Evolutionary conservation across 1,284 basidiomycete genomes (phyloP), one percentile per base, ranked within the genome.

Genomic region (Trichosporon faecale): DNA sequence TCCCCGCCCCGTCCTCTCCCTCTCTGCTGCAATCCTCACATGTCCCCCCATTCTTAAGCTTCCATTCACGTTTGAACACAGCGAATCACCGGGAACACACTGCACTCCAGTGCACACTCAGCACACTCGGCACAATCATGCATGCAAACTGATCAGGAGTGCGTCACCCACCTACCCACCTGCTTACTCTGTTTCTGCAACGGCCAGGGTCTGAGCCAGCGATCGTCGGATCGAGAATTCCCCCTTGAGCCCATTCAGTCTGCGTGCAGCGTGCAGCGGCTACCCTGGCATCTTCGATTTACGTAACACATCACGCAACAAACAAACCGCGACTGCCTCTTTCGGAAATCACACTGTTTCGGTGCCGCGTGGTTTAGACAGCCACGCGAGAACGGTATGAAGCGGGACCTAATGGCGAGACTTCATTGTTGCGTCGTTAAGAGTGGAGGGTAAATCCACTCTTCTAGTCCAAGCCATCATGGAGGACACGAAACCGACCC

Each of bases 401-500:
- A 18, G 40, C n/a, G 29, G 61, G 29, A 21, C 33, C 49, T n/a
- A 25, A 52, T 52, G 40, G 40, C 49, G 2, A 23, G 18, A 12
- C 35, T 12, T 25, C 18, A 52, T 52, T 21, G 23, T 23, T 25
- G 49, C 49, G 8, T 21, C n/a, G n/a, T n/a, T n/a, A n/a, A n/a
- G n/a, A n/a, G n/a, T n/a, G n/a, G n/a, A n/a, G n/a, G n/a, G 16
- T 18, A 18, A 25, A 35, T 52, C 65, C 29, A 52, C 46, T 46
- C 31, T 6, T n/a, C 49, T 9, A 9, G 29, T 12, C 33, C 35
- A 37, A 14, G 27, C 8, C 55, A 71, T n/a, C 66, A 77, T 77
- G 75, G 75, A 73, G 70, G 75, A 76, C 74, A 49, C 68, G 33
- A 73, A 74, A 65, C 69, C 74, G 25, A 73, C 72, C 4, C 18